Evolutionary conservation across 345 rosid genomes (phyloP).

Genomic region (Laguncularia racemosa): DNA sequence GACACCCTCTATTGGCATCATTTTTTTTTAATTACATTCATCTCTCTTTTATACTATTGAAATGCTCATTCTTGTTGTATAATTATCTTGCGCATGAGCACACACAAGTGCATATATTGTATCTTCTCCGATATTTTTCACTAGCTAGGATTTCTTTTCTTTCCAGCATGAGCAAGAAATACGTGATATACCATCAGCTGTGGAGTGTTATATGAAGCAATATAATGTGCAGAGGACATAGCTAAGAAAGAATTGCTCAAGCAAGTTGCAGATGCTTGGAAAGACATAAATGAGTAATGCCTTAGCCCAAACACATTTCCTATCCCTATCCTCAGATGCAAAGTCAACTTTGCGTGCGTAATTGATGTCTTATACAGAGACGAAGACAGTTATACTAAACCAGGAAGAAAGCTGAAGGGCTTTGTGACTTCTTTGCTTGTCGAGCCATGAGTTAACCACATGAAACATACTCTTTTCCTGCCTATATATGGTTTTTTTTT

Average conservation of each 20-base stretch:
- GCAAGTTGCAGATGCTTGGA: constrained; percentile 11
- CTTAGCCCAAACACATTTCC: constrained; percentile 3
- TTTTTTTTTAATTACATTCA: no score
- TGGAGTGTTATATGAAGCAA: constrained; percentile 12
- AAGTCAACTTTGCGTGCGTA: constrained; percentile 18
- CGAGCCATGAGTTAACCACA: constrained; percentile 1
- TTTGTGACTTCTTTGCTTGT: constrained; percentile 10
- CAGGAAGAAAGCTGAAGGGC: constrained; percentile 7
- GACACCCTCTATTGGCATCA: no score
- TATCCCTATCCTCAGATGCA: neutral
- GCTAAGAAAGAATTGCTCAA: constrained; percentile 5
- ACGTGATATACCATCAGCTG: neutral
- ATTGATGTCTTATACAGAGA: constrained; percentile 18
- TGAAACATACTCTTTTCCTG: no score
- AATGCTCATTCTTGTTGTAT: no score
- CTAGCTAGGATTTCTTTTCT: no score
- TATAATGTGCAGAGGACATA: constrained; percentile 6
- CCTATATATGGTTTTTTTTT: no score
- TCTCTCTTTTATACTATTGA: no score
- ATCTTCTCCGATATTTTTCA: no score
- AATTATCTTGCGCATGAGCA: no score
- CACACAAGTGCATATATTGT: no score
- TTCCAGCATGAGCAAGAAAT: constrained; percentile 8
- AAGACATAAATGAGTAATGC: constrained; percentile 17
- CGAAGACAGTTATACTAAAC: constrained; percentile 19